These are phyloP conservation scores for Chlorella variabilis DNA, from an alignment of 163 green algal species.

Conservation along the genomic window DNA sequence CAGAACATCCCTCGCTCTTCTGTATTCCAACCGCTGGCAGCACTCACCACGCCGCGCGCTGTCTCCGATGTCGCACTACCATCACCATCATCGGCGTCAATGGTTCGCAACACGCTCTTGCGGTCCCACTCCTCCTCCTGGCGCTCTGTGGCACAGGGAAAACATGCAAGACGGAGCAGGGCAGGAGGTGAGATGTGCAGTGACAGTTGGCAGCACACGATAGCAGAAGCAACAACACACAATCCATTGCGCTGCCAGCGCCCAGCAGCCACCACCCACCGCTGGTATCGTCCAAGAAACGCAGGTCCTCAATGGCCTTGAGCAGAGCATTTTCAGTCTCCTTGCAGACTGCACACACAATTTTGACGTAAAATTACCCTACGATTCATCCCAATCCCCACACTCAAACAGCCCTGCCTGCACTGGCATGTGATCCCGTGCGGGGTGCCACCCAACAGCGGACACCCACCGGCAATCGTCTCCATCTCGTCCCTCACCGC, in stretches of 20 bases:
- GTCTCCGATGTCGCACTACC: neutral
- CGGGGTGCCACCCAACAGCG: no score
- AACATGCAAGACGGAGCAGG: no score
- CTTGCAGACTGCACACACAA: slow-evolving; percentile 66
- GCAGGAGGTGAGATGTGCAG: no score
- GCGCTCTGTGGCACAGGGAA: neutral
- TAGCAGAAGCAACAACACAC: neutral
- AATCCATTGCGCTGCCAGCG: neutral
- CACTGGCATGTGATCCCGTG: no score
- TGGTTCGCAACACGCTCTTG: neutral
- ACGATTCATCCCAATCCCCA: neutral
- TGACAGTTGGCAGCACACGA: neutral
- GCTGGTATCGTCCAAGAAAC: slow-evolving; percentile 56
- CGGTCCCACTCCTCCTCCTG: slow-evolving; percentile 43
- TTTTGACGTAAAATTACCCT: neutral
- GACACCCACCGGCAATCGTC: slow-evolving; percentile 49
- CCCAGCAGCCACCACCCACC: neutral
- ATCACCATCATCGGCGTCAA: slow-evolving; percentile 8
- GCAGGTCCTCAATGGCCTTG: slow-evolving; percentile 74
- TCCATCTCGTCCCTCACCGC: slow-evolving; percentile 91
- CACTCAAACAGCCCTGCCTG: no score
- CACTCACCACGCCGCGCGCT: neutral
- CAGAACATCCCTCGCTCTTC: no score
- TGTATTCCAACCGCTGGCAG: no score
- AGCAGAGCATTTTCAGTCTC: slow-evolving; percentile 69